Evolutionary conservation across 2,329 filamentous ascomycete species (phyloP).

Genomic region (Epichloe hybrida): DNA sequence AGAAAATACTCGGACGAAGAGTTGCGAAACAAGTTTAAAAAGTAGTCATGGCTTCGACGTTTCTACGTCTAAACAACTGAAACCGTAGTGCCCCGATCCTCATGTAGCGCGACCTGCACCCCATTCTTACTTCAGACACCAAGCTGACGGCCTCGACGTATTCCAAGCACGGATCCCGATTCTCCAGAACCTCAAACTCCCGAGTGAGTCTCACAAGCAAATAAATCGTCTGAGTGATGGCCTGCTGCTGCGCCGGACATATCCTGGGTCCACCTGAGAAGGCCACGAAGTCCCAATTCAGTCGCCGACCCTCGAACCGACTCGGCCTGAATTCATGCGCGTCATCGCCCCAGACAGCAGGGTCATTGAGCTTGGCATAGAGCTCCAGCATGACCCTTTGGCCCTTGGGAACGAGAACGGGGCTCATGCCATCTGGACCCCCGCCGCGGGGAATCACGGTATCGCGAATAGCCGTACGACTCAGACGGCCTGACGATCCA

Average conservation of each 20-base stretch:
- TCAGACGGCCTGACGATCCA: slow-evolving; percentile 1
- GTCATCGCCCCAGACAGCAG: slow-evolving; percentile 1
- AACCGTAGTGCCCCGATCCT: not conserved
- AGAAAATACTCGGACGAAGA: too few species aligned
- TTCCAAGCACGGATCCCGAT: slow-evolving; percentile 2
- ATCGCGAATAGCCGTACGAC: slow-evolving; percentile 3
- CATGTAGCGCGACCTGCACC: slow-evolving; percentile 1
- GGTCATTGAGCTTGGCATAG: not conserved
- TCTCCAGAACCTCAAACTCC: not conserved
- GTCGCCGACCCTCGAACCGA: not conserved
- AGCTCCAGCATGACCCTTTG: not conserved
- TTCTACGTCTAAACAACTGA: too few species aligned
- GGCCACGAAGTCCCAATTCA: slow-evolving; percentile 2
- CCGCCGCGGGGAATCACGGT: slow-evolving; percentile 3
- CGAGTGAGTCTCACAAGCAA: not conserved
- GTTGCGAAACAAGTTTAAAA: too few species aligned
- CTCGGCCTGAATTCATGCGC: not conserved
- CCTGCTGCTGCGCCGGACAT: slow-evolving; percentile 3
- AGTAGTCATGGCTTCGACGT: too few species aligned
- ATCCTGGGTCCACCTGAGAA: slow-evolving; percentile 3
- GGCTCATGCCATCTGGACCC: not conserved
- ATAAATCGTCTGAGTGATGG: not conserved
- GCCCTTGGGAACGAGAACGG: not conserved
- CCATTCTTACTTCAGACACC: slow-evolving; percentile 1
- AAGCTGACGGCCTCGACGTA: slow-evolving; percentile 1